phyloP scores from a whole-genome alignment of 257 asterid species.

The Solanum commersonii region DNA sequence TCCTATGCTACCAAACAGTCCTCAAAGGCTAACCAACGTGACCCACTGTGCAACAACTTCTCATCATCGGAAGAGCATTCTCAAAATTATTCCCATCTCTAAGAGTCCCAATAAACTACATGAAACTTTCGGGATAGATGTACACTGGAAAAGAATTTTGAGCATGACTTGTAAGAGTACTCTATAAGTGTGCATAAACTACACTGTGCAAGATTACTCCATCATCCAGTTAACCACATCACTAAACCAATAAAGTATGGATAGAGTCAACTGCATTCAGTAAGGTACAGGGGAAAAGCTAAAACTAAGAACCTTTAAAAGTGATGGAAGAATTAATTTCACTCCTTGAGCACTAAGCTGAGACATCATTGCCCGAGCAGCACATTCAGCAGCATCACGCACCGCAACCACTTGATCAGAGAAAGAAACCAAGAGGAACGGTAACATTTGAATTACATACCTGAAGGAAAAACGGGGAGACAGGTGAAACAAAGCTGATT shows the following conservation, averaged over 20 bases:
- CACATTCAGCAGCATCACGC: conserved; percentile 98
- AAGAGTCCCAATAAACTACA: not conserved
- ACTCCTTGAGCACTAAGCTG: conserved; percentile 95
- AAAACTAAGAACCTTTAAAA: conserved; percentile 54
- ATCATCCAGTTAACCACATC: not conserved
- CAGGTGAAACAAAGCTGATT: not conserved
- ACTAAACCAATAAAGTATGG: not conserved
- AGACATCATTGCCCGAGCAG: conserved; percentile 99
- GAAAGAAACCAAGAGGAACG: conserved; percentile 81
- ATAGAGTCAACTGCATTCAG: not conserved
- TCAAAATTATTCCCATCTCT: not conserved
- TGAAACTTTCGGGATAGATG: not conserved
- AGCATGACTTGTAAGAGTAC: not conserved
- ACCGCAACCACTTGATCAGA: conserved; percentile 97
- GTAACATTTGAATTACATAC: conserved; percentile 88
- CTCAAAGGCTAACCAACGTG: not conserved
- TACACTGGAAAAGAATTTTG: not conserved
- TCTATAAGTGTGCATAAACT: not conserved
- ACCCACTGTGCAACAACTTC: not conserved
- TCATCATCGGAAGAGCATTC: not conserved
- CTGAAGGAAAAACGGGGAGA: conserved; percentile 23
- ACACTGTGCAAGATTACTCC: not conserved
- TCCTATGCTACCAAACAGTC: not conserved
- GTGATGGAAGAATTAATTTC: conserved; percentile 97
- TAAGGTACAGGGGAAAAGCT: not conserved